Base-by-base conservation (phyloP, 2,329 filamentous ascomycete genomes). In the Sclerotinia nivalis region DNA sequence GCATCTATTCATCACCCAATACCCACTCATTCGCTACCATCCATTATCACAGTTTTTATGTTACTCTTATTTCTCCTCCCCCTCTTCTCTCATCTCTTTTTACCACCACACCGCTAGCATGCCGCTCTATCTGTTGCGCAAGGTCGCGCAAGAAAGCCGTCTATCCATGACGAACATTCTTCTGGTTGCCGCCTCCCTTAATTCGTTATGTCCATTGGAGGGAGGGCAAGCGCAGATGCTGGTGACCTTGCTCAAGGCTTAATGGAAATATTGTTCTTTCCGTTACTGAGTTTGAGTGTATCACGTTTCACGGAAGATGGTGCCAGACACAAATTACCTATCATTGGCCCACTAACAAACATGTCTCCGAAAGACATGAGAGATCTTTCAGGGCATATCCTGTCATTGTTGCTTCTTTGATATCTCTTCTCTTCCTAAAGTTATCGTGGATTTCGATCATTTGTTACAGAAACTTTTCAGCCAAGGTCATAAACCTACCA, bases 391-490 rank as follows among this genome's bases (percentile, higher is more conserved):
- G 55, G 55, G 55, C 66, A 61, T 52, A 62, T 61, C 66, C 45
- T 34, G 55, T 40, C 55, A 61, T 68, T 37, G 20, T 40, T 68
- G 45, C 66, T 31, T 68, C 66, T 68, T 37, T 34, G 4, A 34
- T 43, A n/a, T 50, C 45, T 45, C 55, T 49, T 62, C 34, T 68
- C 43, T 61, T 58, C 40, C 15, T 50, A 18, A 50, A 37, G 66
- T 50, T 61, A 50, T 68, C 66, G 66, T 68, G 66, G 55, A 61
- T 61, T 68, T 52, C 54, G n/a, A 52, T 68, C 66, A 68, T 61
- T 61, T 34, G 66, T 61, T 68, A n/a, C 18, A 52, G 45, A 50
- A 50, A 50, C 31, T 40, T 52, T 55, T 43, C 45, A 49, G 66
- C 55, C 66, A 68, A 68, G 66, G 66, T 50, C 54, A 61, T 68